Conservation (phyloP, 176 grass and related monocot species). For the sorghum (Sorghum bicolor) region Sorghum_bicolor_NCBIv3 NC_012876.2:61678001-61678500, state of each 20-base stretch:
- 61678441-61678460: slow-evolving; percentile 38
- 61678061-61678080: slow-evolving; percentile 23
- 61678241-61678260: background rate
- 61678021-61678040: background rate
- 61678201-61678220: background rate
- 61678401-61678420: background rate
- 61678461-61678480: slow-evolving; percentile 39
- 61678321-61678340: background rate
- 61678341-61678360: background rate
- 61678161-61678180: background rate
- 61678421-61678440: slow-evolving; percentile 17
- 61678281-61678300: background rate
- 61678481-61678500: background rate
- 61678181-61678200: background rate
- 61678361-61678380: slow-evolving; percentile 12
- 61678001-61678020: background rate
- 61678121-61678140: background rate
- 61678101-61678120: background rate
- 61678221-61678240: background rate
- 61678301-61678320: background rate
- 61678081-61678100: background rate
- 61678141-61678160: background rate
- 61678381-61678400: slow-evolving; percentile 27
- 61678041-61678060: slow-evolving; percentile 1
- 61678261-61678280: slow-evolving; percentile 4